These are phyloP conservation scores for Ambrosiella beaveri DNA, from an alignment of 2,329 filamentous ascomycete genomes.

Conservation along the genomic window DNA sequence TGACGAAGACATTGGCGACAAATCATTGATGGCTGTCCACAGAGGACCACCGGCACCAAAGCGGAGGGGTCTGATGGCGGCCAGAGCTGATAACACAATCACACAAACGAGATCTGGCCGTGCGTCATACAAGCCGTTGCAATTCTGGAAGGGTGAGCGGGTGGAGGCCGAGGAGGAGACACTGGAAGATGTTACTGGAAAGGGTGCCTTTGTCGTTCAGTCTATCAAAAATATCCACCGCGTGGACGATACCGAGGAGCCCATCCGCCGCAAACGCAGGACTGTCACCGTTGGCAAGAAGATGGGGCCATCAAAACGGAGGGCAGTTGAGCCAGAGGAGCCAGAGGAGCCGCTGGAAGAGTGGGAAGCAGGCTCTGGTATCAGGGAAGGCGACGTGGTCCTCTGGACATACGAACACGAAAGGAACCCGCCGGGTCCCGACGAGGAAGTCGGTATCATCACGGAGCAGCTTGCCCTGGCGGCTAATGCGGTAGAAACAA, in stretches of 20 bases:
- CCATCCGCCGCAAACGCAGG: conserved; percentile 18
- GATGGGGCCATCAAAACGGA: background rate
- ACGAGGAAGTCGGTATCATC: conserved; percentile 36
- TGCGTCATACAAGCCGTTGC: conserved; percentile 58
- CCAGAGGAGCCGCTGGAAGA: conserved; percentile 43
- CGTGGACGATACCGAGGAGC: conserved; percentile 32
- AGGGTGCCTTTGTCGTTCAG: conserved; percentile 33
- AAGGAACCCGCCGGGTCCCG: conserved; percentile 32
- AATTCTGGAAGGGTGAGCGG: conserved; percentile 75
- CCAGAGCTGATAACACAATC: conserved; percentile 32
- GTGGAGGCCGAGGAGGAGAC: conserved; percentile 51
- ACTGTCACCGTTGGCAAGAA: background rate
- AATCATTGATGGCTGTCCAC: conserved; percentile 31
- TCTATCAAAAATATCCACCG: conserved; percentile 64
- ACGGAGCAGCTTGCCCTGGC: conserved; percentile 41
- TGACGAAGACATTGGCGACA: conserved; percentile 26
- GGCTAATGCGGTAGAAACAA: conserved; percentile 37
- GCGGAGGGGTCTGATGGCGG: conserved; percentile 35
- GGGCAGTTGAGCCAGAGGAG: conserved; percentile 27
- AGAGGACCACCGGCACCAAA: conserved; percentile 39
- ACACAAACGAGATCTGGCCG: conserved; percentile 58
- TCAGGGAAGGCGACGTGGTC: conserved; percentile 44
- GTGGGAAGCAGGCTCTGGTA: conserved; percentile 54
- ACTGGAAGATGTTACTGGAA: conserved; percentile 19
- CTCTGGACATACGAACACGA: conserved; percentile 45